phyloP scores from a whole-genome alignment of 441 rosid species.

The Kokia cookei region DNA sequence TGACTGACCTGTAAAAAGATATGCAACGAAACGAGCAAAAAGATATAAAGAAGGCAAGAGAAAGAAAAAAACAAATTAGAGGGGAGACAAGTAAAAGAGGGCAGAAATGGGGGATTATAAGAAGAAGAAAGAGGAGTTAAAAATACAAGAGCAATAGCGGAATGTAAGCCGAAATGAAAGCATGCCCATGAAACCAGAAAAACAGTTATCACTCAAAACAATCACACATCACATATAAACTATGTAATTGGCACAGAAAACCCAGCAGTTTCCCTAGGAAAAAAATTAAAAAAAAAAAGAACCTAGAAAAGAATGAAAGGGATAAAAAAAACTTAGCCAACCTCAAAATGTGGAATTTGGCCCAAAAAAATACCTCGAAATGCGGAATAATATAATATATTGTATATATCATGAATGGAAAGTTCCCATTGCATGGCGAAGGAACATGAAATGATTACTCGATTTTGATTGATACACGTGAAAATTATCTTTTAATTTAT shows the following conservation, averaged over 20 bases:
- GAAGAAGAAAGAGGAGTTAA: not conserved
- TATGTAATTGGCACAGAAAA: not conserved
- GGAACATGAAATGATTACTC: not conserved
- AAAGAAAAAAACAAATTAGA: not conserved
- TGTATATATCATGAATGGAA: not conserved
- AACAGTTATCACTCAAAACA: not conserved
- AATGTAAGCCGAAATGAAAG: constrained; percentile 11
- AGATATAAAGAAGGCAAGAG: not conserved
- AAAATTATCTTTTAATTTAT: too few relatives aligned
- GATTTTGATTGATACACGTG: too few relatives aligned
- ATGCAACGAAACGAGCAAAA: not conserved
- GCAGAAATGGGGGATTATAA: constrained; percentile 4
- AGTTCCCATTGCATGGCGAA: not conserved
- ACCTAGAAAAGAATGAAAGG: not conserved
- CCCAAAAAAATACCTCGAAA: too few relatives aligned
- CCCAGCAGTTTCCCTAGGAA: not conserved
- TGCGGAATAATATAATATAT: too few relatives aligned
- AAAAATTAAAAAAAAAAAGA: not conserved
- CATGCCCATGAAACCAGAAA: not conserved
- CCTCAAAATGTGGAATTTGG: not conserved
- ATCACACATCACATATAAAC: not conserved
- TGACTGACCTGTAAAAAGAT: constrained; percentile 2
- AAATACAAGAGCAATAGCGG: not conserved
- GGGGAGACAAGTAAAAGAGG: not conserved
- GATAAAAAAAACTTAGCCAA: not conserved